Conservation (phyloP, 208 protist genomes). For the Zelonia costaricensis region DNA sequence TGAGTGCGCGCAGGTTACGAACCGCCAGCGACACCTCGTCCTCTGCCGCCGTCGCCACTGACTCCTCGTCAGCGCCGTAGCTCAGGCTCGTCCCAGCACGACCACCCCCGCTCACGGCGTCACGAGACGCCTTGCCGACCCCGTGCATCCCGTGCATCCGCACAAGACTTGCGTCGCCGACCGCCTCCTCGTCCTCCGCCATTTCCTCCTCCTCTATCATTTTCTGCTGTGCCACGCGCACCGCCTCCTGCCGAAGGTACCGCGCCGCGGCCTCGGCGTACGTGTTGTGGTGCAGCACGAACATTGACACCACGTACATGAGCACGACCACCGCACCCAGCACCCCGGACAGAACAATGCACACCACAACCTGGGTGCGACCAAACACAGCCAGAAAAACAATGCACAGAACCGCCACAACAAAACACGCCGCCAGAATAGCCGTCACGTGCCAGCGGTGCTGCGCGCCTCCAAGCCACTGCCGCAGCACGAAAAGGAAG, state of each 20-base stretch:
- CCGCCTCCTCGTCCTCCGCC: conserved; percentile 11
- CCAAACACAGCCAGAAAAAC: conserved; percentile 45
- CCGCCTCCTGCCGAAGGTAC: conserved; percentile 49
- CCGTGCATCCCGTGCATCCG: not conserved
- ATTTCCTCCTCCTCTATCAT: conserved; percentile 36
- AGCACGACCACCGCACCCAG: conserved; percentile 34
- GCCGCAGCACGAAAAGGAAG: conserved; percentile 36
- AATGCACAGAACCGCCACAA: conserved; percentile 38
- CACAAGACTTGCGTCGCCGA: not conserved
- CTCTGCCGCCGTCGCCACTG: too few relatives aligned
- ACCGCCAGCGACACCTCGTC: conserved; percentile 24
- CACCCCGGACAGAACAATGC: conserved; percentile 33
- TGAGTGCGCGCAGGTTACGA: conserved; percentile 22
- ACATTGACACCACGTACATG: conserved; percentile 18
- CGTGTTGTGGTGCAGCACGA: conserved; percentile 69
- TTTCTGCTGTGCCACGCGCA: conserved; percentile 30
- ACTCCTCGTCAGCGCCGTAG: conserved; percentile 13
- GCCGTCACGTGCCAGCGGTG: conserved; percentile 17
- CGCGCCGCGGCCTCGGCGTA: conserved; percentile 44
- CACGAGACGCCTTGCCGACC: not conserved
- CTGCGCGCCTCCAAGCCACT: conserved; percentile 38
- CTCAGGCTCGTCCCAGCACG: not conserved
- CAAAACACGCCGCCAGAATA: conserved; percentile 7
- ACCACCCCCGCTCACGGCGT: not conserved
- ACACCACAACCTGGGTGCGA: conserved; percentile 11